These are phyloP conservation scores for Colletotrichum falcatum DNA, from an alignment of 2,329 filamentous ascomycete species.

Conservation along the genomic window DNA sequence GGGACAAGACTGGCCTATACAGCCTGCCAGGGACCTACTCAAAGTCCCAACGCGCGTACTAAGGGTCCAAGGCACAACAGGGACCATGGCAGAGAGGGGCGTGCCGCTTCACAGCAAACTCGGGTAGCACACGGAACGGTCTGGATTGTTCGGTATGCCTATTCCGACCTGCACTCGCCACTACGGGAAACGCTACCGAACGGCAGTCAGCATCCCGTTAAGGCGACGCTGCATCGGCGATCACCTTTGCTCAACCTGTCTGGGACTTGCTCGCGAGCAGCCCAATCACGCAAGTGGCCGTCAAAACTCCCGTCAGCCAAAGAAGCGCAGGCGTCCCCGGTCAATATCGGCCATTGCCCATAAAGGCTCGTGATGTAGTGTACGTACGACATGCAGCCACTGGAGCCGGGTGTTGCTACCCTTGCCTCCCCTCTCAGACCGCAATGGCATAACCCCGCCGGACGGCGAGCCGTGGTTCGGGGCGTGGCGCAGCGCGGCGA, in stretches of 20 bases:
- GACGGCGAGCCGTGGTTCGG: background rate
- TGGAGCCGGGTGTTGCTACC: too few species aligned
- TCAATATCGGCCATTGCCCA: background rate
- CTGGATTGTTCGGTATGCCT: conserved; percentile 24
- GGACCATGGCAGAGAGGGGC: background rate
- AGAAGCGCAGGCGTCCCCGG: background rate
- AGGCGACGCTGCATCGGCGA: background rate
- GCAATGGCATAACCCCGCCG: background rate
- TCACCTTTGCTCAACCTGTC: background rate
- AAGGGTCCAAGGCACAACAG: conserved; percentile 11
- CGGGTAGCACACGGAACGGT: background rate
- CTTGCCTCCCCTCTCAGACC: too few species aligned
- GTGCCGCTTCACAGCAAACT: background rate
- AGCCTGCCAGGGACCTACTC: background rate
- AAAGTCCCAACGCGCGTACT: conserved; percentile 1
- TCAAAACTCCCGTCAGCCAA: background rate
- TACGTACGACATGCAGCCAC: too few species aligned
- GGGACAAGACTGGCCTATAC: background rate
- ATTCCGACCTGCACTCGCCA: conserved; percentile 15
- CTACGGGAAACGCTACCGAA: conserved; percentile 5
- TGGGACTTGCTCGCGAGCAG: background rate
- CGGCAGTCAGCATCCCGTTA: background rate
- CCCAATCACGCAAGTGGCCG: too few species aligned
- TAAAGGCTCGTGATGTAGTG: background rate
- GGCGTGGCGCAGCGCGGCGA: background rate